Percentiles rank a stretch among this genome's conserved stretches.
phyloP scores from a whole-genome alignment of 192 early-diverging fungal species.

The Podila horticola region DNA sequence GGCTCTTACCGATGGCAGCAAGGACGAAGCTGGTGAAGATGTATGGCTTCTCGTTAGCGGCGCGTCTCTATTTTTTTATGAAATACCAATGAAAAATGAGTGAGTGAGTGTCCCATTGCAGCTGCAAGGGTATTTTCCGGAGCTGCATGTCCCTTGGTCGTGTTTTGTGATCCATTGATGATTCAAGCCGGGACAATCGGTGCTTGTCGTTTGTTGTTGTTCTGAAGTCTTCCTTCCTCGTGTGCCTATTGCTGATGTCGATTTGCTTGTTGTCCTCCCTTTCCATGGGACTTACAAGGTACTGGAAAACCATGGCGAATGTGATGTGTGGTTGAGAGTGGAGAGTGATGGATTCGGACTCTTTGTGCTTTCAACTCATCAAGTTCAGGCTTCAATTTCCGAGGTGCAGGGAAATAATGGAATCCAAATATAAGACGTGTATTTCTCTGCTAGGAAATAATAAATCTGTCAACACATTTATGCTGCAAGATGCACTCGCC shows the following conservation, averaged over 20 bases:
- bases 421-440: no score
- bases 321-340: conserved; percentile 1
- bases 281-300: conserved; percentile 40
- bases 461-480: no score
- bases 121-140: neutral
- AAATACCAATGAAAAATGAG: neutral
- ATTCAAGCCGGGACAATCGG: no score
- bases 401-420: no score
- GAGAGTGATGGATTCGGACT: neutral
- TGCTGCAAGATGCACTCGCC: neutral
- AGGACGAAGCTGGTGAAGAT: conserved; percentile 52
- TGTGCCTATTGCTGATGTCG: neutral
- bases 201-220: no score
- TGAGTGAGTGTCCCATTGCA: neutral
- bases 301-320: conserved; percentile 44
- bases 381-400: neutral
- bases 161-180: no score
- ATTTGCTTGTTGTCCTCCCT: neutral
- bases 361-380: neutral
- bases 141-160: neutral
- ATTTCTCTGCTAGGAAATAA: no score
- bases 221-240: no score
- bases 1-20: conserved; percentile 46
- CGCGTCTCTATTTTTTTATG: conserved; percentile 18
- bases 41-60: conserved; percentile 38